Conservation (phyloP, 73 alveolate species). For the Tetrahymena elliotti region DNA sequence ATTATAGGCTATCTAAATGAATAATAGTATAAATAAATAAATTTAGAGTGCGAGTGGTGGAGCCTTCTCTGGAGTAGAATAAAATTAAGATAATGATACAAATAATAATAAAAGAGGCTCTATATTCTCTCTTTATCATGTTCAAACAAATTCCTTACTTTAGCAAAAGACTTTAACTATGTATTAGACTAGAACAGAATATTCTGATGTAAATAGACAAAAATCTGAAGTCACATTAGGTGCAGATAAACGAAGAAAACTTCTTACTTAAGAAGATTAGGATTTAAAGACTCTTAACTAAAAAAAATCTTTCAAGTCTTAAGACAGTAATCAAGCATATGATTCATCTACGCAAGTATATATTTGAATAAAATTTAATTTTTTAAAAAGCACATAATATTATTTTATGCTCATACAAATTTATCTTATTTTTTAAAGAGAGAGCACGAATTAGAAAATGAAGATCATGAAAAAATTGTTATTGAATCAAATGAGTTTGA, state of each 20-base stretch:
- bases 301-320: not conserved
- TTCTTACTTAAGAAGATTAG: not conserved
- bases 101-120: not conserved
- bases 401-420: not conserved
- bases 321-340: not conserved
- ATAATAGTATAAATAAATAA: not conserved
- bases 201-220: not conserved
- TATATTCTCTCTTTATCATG: not conserved
- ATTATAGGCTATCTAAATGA: not conserved
- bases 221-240: not conserved
- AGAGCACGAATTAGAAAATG: not conserved
- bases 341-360: not conserved
- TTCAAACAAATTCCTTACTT: not conserved
- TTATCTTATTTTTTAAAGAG: not conserved
- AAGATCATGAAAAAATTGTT: not conserved
- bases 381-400: not conserved
- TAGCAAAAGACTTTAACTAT: not conserved
- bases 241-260: not conserved
- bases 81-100: not conserved
- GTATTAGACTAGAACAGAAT: not conserved
- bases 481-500: not conserved
- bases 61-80: not conserved
- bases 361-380: not conserved
- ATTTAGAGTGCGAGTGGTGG: not conserved
- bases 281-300: not conserved